Conservation (phyloP, 2,329 filamentous ascomycete species). For the Paecilomyces dactylethromorphus region DNA sequence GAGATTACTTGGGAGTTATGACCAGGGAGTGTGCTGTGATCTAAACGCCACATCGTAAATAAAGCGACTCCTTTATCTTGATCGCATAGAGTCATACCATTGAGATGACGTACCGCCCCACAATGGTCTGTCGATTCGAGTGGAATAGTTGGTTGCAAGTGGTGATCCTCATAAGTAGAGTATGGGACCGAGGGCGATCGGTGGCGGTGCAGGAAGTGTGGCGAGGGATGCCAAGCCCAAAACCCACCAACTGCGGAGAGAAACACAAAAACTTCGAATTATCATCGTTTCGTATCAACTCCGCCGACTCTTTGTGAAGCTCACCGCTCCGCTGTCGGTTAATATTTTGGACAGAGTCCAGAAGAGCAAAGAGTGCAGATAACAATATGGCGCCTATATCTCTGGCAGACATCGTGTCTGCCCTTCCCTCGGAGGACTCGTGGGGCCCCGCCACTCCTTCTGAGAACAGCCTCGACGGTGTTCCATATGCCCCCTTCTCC, state of each 20-base stretch:
- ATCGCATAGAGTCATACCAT: too few species aligned
- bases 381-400: slow-evolving; percentile 46
- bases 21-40: too few species aligned
- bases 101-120: too few species aligned
- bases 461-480: slow-evolving; percentile 86
- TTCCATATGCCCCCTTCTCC: slow-evolving; percentile 95
- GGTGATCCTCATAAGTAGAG: too few species aligned
- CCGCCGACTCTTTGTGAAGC: not conserved
- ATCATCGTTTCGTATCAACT: not conserved
- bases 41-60: too few species aligned
- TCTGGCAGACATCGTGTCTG: slow-evolving; percentile 61
- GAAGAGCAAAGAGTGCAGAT: not conserved
- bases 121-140: too few species aligned
- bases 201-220: not conserved
- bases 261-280: not conserved
- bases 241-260: not conserved
- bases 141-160: too few species aligned
- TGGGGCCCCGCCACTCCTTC: slow-evolving; percentile 82
- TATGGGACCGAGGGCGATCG: not conserved
- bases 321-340: slow-evolving; percentile 1
- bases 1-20: too few species aligned
- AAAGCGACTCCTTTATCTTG: too few species aligned
- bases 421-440: slow-evolving; percentile 66
- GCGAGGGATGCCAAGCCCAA: not conserved
- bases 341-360: not conserved